Conservation (phyloP, 164 flowering plant species). For the Vitis vinifera region ASM3070453v1 NC_081822.1:5928501-5929000, state of each 20-base stretch:
- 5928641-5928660: background rate
- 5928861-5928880: constrained; percentile 90
- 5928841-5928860: constrained; percentile 97
- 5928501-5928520: background rate
- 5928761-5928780: constrained; percentile 7
- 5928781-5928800: background rate
- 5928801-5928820: background rate
- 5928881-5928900: constrained; percentile 96
- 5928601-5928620: too few species aligned
- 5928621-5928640: background rate
- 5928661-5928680: background rate
- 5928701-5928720: constrained; percentile 86
- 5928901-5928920: constrained; percentile 87
- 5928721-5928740: constrained; percentile 91
- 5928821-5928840: constrained; percentile 47
- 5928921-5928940: constrained; percentile 93
- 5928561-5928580: too few species aligned
- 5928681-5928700: constrained; percentile 98
- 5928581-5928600: too few species aligned
- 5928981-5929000: background rate
- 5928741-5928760: constrained; percentile 95
- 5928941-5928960: constrained; percentile 9
- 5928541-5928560: background rate
- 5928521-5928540: background rate
- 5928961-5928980: background rate